Evolutionary conservation across 768 basidiomycete species (phyloP).

Genomic region (Rhodotorula diobovata): DNA sequence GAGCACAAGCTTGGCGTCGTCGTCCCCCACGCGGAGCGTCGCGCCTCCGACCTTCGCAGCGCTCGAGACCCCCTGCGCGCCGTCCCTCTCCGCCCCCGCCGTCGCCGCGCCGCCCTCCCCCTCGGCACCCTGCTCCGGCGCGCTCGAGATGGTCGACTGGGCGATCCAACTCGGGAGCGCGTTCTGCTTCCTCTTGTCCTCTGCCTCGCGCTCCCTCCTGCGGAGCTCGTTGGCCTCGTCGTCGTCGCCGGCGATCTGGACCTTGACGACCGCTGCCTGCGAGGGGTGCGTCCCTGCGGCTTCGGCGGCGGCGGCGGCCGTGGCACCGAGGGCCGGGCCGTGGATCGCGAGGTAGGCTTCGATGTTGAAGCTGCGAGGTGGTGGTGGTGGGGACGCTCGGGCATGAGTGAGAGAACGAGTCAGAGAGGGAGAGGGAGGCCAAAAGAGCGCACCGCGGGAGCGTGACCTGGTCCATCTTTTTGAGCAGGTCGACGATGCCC

Average conservation of each 20-base stretch:
- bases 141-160: slow-evolving; percentile 89
- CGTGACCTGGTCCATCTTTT: slow-evolving; percentile 80
- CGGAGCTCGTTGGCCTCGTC: slow-evolving; percentile 80
- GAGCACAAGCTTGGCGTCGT: neutral
- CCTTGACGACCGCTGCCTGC: slow-evolving; percentile 69
- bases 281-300: slow-evolving; percentile 46
- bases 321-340: slow-evolving; percentile 66
- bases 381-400: neutral
- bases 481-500: slow-evolving; percentile 77
- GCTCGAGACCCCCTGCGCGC: neutral
- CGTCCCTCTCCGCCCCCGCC: slow-evolving; percentile 50
- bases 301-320: slow-evolving; percentile 55
- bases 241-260: slow-evolving; percentile 68
- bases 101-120: neutral
- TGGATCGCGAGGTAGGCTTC: slow-evolving; percentile 53
- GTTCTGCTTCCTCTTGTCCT: slow-evolving; percentile 82
- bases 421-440: neutral
- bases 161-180: slow-evolving; percentile 90
- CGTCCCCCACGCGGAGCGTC: slow-evolving; percentile 13
- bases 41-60: slow-evolving; percentile 1
- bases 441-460: slow-evolving; percentile 64
- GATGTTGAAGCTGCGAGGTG: slow-evolving; percentile 35
- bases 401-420: neutral
- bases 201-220: slow-evolving; percentile 69
- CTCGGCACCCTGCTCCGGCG: slow-evolving; percentile 54